Evolutionary conservation across 139 green algal species (phyloP).

Genomic region (Closterium sp.): DNA sequence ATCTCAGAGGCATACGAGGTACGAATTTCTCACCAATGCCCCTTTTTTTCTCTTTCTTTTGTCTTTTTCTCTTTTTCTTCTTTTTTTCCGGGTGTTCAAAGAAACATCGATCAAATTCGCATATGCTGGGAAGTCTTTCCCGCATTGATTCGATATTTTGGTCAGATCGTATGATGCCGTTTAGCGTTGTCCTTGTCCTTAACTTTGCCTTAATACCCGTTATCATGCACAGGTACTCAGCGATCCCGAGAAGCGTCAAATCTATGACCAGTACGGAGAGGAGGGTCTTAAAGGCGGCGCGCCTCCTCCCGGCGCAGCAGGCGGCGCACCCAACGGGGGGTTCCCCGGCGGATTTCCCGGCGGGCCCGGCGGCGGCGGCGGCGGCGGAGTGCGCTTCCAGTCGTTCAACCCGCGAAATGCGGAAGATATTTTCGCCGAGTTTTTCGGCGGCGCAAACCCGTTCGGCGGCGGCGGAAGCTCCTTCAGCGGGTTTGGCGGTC

Average conservation of each 20-base stretch:
- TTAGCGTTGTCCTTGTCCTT: too few species aligned
- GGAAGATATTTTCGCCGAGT: slow-evolving; percentile 57
- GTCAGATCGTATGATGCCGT: too few species aligned
- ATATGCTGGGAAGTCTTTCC: not conserved
- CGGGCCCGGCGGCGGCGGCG: slow-evolving; percentile 35
- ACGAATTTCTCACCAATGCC: slow-evolving; percentile 1
- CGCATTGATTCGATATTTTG: too few species aligned
- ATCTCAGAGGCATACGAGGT: slow-evolving; percentile 56
- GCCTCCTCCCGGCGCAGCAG: slow-evolving; percentile 33
- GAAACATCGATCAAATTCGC: not conserved
- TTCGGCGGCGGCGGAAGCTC: slow-evolving; percentile 42
- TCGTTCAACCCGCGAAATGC: slow-evolving; percentile 38
- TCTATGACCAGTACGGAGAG: slow-evolving; percentile 59
- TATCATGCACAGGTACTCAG: slow-evolving; percentile 53
- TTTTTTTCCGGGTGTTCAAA: too few species aligned
- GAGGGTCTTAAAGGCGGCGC: slow-evolving; percentile 54
- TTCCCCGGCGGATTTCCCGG: not conserved
- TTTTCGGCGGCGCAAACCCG: slow-evolving; percentile 51
- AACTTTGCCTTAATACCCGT: too few species aligned
- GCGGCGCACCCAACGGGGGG: not conserved
- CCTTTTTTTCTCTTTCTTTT: not conserved
- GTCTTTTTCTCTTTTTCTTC: too few species aligned
- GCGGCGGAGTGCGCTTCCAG: not conserved
- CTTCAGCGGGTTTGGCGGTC: not conserved
- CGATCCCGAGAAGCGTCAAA: slow-evolving; percentile 50